A percentile compares a stretch with the other conserved stretches of the same genome.
These are phyloP conservation scores for Fusarium lateritium DNA, from an alignment of 2,329 filamentous ascomycete species.

Conservation along the genomic window DNA sequence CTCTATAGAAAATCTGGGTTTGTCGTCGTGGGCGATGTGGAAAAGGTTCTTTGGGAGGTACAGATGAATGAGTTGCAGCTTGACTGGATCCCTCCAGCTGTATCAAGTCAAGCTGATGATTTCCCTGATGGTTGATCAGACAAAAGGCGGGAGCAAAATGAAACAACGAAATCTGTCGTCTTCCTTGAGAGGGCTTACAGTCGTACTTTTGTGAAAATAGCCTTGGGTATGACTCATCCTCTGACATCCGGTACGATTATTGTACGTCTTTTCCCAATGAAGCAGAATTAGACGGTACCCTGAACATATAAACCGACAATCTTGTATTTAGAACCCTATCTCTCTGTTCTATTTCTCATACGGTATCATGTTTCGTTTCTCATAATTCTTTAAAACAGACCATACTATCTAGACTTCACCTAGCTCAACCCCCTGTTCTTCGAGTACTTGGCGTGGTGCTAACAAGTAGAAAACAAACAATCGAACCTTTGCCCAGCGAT, in stretches of 20 bases:
- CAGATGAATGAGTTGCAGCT: slow-evolving; percentile 29
- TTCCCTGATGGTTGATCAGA: not conserved
- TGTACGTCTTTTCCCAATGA: too few species aligned
- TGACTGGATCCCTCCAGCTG: slow-evolving; percentile 13
- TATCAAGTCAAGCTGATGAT: fast-evolving
- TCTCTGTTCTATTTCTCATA: too few species aligned
- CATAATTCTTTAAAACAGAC: too few species aligned
- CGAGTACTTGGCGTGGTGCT: not conserved
- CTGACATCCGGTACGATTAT: too few species aligned
- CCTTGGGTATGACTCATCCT: too few species aligned
- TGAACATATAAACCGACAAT: too few species aligned
- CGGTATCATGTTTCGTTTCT: too few species aligned
- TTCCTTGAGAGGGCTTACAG: too few species aligned
- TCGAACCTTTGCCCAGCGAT: not conserved
- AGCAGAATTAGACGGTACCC: too few species aligned
- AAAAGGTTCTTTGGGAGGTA: slow-evolving; percentile 35
- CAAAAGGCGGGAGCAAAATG: not conserved
- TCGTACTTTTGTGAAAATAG: too few species aligned
- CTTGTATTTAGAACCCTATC: too few species aligned
- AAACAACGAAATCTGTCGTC: too few species aligned
- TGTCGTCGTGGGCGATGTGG: slow-evolving; percentile 2
- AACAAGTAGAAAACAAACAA: not conserved
- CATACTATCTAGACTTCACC: not conserved
- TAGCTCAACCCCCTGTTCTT: not conserved
- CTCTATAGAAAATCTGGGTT: slow-evolving; percentile 29